These are phyloP conservation scores for Sanghuangporus baumii DNA, from an alignment of 1,284 basidiomycete species.

Conservation along the genomic window DNA sequence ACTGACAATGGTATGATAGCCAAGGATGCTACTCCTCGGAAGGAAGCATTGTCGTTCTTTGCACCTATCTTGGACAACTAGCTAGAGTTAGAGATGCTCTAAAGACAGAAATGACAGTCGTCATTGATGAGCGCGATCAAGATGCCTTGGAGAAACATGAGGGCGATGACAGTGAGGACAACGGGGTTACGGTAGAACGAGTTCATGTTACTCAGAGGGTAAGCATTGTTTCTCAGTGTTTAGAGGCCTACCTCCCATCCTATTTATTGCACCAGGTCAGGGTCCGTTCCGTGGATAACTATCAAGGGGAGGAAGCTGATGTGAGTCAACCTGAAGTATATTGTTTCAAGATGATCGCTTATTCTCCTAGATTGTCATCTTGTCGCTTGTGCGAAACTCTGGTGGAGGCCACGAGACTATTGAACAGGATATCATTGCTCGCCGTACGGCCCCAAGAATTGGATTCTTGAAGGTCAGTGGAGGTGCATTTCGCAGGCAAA, in stretches of 20 bases:
- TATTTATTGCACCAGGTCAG: conserved; percentile 39
- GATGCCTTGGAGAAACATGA: conserved; percentile 45
- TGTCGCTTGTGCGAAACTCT: conserved; percentile 67
- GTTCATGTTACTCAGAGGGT: conserved; percentile 47
- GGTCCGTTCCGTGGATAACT: conserved; percentile 71
- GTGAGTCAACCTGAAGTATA: conserved; percentile 22
- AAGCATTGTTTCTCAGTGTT: conserved; percentile 17
- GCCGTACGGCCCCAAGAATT: conserved; percentile 38
- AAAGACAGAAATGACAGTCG: conserved; percentile 43
- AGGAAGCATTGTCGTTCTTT: conserved; percentile 70
- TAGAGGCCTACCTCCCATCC: background rate
- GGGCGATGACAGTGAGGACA: conserved; percentile 33
- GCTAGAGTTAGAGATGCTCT: conserved; percentile 50
- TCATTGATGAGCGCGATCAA: conserved; percentile 67
- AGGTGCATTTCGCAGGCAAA: background rate
- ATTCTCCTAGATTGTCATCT: conserved; percentile 47
- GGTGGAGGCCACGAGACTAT: conserved; percentile 37
- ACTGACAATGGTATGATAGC: conserved; percentile 26
- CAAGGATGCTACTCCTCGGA: conserved; percentile 53
- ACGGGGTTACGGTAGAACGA: conserved; percentile 34
- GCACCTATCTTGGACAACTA: conserved; percentile 72
- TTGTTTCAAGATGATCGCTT: background rate
- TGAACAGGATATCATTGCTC: conserved; percentile 21
- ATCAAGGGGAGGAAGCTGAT: conserved; percentile 66
- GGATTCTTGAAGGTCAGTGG: conserved; percentile 59